phyloP scores from a whole-genome alignment of 768 basidiomycete species.

The Russula compacta region DNA sequence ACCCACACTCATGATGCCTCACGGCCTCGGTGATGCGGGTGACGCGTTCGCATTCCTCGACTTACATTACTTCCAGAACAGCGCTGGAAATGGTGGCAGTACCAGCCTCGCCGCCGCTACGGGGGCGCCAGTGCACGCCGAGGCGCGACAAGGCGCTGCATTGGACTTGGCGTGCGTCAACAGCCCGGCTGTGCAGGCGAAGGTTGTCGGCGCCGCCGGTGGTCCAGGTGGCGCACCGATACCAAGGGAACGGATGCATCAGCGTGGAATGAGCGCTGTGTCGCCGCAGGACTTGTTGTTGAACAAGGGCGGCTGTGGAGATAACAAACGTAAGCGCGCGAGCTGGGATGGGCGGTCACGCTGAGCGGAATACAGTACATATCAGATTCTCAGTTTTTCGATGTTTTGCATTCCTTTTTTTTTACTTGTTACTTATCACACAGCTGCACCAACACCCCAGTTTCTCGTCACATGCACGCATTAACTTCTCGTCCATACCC shows the following conservation, averaged over 20 bases:
- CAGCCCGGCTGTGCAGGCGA: constrained; percentile 9
- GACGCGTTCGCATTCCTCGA: constrained; percentile 49
- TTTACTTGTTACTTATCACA: constrained; percentile 14
- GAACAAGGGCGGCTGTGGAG: constrained; percentile 31
- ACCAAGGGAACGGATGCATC: constrained; percentile 29
- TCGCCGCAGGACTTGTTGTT: constrained; percentile 44
- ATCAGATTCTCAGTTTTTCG: background rate
- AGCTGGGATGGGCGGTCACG: constrained; percentile 44
- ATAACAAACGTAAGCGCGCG: constrained; percentile 49
- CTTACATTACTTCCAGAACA: constrained; percentile 50
- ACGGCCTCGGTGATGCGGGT: constrained; percentile 18
- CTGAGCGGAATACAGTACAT: constrained; percentile 6
- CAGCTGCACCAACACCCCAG: background rate
- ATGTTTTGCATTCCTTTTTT: background rate
- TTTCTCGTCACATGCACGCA: constrained; percentile 14
- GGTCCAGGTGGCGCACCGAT: background rate
- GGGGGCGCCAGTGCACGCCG: background rate
- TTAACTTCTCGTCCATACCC: background rate
- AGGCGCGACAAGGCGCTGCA: constrained; percentile 37
- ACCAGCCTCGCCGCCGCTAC: background rate
- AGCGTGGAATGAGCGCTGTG: constrained; percentile 44
- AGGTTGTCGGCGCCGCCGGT: constrained; percentile 19
- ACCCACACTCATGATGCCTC: constrained; percentile 4
- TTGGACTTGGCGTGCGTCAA: constrained; percentile 40
- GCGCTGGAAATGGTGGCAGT: constrained; percentile 20